Evolutionary conservation across 345 rosid species (phyloP).

Genomic region (Pistacia atlantica): DNA sequence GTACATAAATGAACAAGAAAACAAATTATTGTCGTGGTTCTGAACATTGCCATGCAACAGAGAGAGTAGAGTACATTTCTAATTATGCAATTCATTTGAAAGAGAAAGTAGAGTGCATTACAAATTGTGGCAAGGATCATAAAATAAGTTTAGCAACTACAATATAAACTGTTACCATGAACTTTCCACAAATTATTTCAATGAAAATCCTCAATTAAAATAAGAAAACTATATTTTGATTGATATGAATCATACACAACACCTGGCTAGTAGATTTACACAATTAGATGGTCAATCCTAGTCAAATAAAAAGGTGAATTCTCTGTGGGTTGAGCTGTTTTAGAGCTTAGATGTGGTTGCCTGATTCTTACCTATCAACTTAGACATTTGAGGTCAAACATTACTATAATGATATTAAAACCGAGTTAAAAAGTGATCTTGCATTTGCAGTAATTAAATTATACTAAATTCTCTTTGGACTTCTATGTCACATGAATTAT

Average conservation of each 20-base stretch:
- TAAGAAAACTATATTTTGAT: background rate
- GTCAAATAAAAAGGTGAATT: background rate
- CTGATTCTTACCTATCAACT: background rate
- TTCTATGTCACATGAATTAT: no score
- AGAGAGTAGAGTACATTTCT: no score
- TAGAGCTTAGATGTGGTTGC: background rate
- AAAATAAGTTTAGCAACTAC: background rate
- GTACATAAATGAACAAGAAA: background rate
- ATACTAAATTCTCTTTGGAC: no score
- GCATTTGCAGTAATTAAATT: no score
- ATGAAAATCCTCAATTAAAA: conserved; percentile 1
- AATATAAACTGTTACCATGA: background rate
- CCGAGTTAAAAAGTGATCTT: no score
- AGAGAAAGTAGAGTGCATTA: background rate
- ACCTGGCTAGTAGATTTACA: no score
- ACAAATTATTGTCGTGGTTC: no score
- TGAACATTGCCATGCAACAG: no score
- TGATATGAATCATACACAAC: background rate
- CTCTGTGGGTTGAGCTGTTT: background rate
- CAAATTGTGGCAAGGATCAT: background rate
- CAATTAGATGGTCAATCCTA: no score
- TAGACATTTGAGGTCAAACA: background rate
- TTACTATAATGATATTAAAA: no score
- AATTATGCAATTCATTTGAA: background rate
- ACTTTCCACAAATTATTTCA: background rate